Evolutionary conservation across 2,329 filamentous ascomycete species (phyloP).

Genomic region (Bipolaris victoriae): DNA sequence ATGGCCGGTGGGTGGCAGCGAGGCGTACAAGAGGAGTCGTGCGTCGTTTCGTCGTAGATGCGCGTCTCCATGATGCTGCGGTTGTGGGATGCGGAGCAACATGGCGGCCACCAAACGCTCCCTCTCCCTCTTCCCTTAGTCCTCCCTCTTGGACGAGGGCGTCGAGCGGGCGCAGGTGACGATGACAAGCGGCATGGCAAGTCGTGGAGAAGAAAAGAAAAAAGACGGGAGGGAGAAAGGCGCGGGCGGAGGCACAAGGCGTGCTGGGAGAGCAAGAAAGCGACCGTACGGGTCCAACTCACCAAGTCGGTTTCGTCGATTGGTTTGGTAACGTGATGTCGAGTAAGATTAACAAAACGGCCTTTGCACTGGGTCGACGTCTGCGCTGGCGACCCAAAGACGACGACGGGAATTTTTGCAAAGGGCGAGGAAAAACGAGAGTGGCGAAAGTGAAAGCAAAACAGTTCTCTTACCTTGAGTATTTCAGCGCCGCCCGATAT

Average conservation of each 20-base stretch:
- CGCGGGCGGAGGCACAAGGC: not conserved
- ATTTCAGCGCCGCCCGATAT: not conserved
- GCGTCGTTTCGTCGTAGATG: constrained; percentile 37
- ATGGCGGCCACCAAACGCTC: constrained; percentile 20
- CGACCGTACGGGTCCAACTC: constrained; percentile 5
- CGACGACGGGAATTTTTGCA: too few species aligned
- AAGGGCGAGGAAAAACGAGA: too few species aligned
- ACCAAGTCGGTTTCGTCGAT: constrained; percentile 12
- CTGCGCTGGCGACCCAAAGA: constrained; percentile 1
- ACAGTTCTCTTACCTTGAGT: constrained; percentile 7
- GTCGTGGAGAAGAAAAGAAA: not conserved
- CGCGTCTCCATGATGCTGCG: constrained; percentile 27
- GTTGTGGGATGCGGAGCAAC: constrained; percentile 31
- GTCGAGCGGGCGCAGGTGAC: constrained; percentile 19
- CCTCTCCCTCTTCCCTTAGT: not conserved
- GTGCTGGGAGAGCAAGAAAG: not conserved
- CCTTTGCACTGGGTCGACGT: constrained; percentile 2
- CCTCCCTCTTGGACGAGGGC: not conserved
- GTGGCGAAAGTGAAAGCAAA: not conserved
- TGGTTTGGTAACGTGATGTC: constrained; percentile 7
- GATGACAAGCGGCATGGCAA: constrained; percentile 16
- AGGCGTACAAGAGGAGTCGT: constrained; percentile 41
- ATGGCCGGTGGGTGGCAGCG: constrained; percentile 23
- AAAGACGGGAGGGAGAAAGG: not conserved
- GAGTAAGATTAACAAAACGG: not conserved